These are phyloP conservation scores for Achaetomiella virescens DNA, from an alignment of 495 filamentous ascomycete species.

Conservation along the genomic window DNA sequence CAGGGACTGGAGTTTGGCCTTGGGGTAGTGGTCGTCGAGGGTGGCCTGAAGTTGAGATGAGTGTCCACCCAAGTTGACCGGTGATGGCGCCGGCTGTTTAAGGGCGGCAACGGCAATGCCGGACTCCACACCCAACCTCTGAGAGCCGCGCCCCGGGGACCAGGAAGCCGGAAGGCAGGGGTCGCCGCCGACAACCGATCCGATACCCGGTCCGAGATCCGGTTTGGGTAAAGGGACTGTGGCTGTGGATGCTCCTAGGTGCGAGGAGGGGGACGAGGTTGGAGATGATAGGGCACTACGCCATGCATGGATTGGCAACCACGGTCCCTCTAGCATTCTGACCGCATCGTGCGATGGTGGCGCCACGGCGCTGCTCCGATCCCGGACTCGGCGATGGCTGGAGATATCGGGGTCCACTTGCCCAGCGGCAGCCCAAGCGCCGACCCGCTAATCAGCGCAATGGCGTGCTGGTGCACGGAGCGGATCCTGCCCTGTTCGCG, in stretches of 20 bases:
- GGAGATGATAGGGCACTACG: background rate
- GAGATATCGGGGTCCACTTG: background rate
- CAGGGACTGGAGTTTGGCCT: too few species aligned
- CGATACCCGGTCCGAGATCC: slow-evolving; percentile 6
- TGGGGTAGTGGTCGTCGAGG: background rate
- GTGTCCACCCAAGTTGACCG: background rate
- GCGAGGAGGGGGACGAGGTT: background rate
- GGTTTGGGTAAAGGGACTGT: background rate
- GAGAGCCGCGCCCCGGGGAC: background rate
- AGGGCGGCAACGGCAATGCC: background rate
- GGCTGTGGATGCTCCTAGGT: background rate
- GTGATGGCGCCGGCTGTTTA: background rate
- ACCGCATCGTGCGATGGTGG: slow-evolving; percentile 8
- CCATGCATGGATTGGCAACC: background rate
- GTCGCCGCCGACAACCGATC: background rate
- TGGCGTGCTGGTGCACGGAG: background rate
- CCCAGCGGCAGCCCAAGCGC: background rate
- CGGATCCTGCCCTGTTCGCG: background rate
- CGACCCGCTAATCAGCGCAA: background rate
- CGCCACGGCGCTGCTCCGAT: slow-evolving; percentile 1
- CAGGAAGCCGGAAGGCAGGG: background rate
- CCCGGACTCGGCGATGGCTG: background rate
- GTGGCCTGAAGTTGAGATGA: background rate
- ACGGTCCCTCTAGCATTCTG: background rate
- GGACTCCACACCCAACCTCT: background rate